Evolutionary conservation across 2,329 filamentous ascomycete species (phyloP).

Genomic region (Xylaria sp.): DNA sequence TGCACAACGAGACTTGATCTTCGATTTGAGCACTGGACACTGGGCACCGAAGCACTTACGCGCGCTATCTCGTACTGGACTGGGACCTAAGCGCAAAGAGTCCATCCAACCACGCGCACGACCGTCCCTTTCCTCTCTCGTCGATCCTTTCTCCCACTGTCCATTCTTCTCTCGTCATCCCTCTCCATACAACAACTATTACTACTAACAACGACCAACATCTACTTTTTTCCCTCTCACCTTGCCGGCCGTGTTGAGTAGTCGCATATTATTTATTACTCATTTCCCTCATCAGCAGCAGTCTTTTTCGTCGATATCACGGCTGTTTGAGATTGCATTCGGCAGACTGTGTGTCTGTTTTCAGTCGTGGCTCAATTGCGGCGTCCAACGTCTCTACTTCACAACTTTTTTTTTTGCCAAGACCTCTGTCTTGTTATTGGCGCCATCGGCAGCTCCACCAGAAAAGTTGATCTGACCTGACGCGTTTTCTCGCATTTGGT

Average conservation of each 20-base stretch:
- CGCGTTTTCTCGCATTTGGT: slow-evolving; percentile 47
- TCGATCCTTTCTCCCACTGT: slow-evolving; percentile 13
- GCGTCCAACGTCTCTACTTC: slow-evolving; percentile 3
- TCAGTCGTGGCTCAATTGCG: slow-evolving; percentile 24
- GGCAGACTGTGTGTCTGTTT: not conserved
- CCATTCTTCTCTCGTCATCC: slow-evolving; percentile 20
- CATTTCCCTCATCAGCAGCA: not conserved
- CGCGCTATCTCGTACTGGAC: not conserved
- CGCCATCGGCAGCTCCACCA: slow-evolving; percentile 43
- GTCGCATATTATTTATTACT: not conserved
- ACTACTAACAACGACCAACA: not conserved
- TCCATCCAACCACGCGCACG: slow-evolving; percentile 8
- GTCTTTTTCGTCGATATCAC: not conserved
- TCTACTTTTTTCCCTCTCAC: not conserved
- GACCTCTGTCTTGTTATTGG: slow-evolving; percentile 41
- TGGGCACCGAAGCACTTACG: not conserved
- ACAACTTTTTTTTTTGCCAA: slow-evolving; percentile 29
- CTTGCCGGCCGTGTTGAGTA: not conserved
- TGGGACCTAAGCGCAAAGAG: not conserved
- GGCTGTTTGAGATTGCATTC: slow-evolving; percentile 19
- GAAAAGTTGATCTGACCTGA: slow-evolving; percentile 44
- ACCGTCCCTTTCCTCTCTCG: slow-evolving; percentile 16
- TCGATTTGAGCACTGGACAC: slow-evolving; percentile 10
- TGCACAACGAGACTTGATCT: not conserved
- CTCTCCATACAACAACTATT: not conserved